Conservation (phyloP, 345 rosid species). For the Populus davidiana region DNA sequence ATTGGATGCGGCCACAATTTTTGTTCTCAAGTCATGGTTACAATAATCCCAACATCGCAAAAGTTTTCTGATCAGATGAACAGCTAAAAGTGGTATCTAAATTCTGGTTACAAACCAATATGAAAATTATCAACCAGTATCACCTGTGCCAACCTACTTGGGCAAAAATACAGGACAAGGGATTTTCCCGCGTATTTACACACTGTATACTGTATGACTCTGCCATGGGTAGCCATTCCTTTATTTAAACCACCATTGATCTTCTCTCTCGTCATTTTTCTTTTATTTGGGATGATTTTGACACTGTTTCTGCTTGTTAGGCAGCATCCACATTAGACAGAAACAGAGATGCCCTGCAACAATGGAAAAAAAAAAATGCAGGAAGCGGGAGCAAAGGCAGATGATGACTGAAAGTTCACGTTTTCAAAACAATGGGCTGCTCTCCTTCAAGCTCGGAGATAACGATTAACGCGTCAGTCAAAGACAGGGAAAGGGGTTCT, state of each 20-base stretch:
- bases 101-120: neutral
- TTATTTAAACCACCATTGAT: neutral
- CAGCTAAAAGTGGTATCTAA: too few relatives aligned
- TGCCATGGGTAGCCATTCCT: neutral
- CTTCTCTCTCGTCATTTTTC: neutral
- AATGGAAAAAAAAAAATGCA: neutral
- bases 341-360: neutral
- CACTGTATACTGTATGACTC: neutral
- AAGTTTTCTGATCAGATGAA: neutral
- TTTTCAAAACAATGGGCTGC: constrained; percentile 35
- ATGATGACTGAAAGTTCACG: neutral
- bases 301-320: neutral
- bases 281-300: neutral
- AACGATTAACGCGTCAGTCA: constrained; percentile 70
- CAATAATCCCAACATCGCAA: neutral
- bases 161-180: neutral
- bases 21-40: neutral
- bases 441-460: constrained; percentile 94
- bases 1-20: neutral
- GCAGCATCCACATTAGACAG: neutral
- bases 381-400: constrained; percentile 6
- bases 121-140: neutral
- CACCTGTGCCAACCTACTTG: neutral
- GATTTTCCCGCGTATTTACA: neutral
- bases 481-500: constrained; percentile 50